Evolutionary conservation across 176 grass and related monocot genomes (phyloP).

Genomic region (Raddia guianensis): DNA sequence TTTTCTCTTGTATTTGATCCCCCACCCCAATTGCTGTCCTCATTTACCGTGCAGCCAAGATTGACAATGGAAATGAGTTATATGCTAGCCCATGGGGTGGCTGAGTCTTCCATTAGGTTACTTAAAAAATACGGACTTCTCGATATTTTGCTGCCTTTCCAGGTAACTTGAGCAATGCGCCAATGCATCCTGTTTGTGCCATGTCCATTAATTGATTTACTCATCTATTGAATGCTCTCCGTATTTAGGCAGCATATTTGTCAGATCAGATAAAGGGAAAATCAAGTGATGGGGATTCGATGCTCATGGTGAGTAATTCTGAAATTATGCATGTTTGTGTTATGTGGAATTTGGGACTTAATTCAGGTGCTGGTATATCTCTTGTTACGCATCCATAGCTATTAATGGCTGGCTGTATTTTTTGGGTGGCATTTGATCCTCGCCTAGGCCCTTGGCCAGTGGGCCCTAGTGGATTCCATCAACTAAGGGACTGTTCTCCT

Average conservation of each 20-base stretch:
- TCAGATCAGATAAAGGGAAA: constrained; percentile 58
- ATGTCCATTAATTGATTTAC: constrained; percentile 27
- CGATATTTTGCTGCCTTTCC: constrained; percentile 83
- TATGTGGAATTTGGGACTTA: constrained; percentile 18
- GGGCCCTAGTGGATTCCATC: background rate
- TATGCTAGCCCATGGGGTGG: constrained; percentile 86
- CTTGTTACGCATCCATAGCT: background rate
- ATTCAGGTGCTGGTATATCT: background rate
- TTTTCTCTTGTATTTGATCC: constrained; percentile 25
- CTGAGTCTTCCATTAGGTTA: constrained; percentile 64
- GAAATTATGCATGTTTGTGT: background rate
- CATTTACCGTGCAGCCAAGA: constrained; percentile 55
- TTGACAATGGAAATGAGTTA: constrained; percentile 83
- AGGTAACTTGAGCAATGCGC: constrained; percentile 54
- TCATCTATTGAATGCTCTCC: constrained; percentile 43
- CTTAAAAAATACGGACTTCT: constrained; percentile 84
- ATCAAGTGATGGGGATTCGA: constrained; percentile 45
- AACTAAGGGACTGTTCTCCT: background rate
- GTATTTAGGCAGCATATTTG: constrained; percentile 82
- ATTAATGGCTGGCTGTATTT: background rate
- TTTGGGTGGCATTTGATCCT: background rate
- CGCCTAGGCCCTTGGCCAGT: background rate
- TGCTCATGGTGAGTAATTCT: constrained; percentile 88
- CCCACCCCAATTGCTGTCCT: constrained; percentile 18
- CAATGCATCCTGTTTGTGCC: background rate